These are phyloP conservation scores for Globisporangium yorkense DNA, from an alignment of 352 stramenopile genomes.

Conservation along the genomic window DNA sequence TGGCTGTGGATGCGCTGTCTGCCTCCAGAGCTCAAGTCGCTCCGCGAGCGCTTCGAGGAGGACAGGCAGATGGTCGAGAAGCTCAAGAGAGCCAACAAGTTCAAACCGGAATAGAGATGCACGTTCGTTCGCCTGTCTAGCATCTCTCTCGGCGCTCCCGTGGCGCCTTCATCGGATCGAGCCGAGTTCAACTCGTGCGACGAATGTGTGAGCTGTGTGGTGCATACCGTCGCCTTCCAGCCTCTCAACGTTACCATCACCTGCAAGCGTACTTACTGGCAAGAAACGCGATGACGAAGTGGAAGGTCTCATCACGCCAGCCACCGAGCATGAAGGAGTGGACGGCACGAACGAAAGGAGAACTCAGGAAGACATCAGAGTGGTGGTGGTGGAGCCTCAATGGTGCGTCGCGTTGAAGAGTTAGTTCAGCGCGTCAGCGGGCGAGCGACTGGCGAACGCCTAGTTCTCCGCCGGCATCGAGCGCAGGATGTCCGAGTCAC, in stretches of 20 bases:
- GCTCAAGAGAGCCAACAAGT: slow-evolving; percentile 79
- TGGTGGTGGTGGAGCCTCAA: slow-evolving; percentile 12
- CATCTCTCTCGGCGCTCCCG: not conserved
- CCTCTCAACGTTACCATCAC: no score
- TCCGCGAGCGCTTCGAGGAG: slow-evolving; percentile 82
- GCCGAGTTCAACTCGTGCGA: no score
- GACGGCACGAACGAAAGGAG: not conserved
- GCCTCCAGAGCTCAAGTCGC: slow-evolving; percentile 63
- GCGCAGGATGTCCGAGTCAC: slow-evolving; percentile 99
- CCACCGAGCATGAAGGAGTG: not conserved
- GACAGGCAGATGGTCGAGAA: slow-evolving; percentile 72
- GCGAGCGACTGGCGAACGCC: not conserved
- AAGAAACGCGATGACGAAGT: not conserved
- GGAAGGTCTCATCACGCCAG: not conserved
- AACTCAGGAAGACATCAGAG: not conserved
- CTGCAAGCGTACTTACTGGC: no score
- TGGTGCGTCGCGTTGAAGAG: slow-evolving; percentile 6
- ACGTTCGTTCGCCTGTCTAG: not conserved
- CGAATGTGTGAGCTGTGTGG: no score
- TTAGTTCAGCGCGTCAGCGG: slow-evolving; percentile 1
- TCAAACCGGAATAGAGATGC: slow-evolving; percentile 54
- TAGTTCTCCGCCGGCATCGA: slow-evolving; percentile 51
- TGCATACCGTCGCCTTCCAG: no score
- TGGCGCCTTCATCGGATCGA: no score
- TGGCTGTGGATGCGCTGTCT: slow-evolving; percentile 7